These are phyloP conservation scores for Globisporangium lucens DNA, from an alignment of 352 stramenopile species.

Conservation along the genomic window DNA sequence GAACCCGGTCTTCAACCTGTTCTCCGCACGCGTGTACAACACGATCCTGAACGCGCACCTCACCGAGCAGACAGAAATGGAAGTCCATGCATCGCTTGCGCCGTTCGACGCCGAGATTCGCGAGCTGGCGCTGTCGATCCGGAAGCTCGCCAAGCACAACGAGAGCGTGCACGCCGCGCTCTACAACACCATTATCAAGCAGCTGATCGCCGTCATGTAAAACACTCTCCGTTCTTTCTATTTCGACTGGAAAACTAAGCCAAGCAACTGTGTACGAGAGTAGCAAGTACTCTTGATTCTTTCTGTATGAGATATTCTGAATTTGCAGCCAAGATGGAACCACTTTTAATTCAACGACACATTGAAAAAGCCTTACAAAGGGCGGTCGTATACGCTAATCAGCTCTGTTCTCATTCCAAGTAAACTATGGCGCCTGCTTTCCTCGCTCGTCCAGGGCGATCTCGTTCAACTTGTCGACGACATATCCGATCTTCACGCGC, in stretches of 20 bases:
- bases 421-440: background rate
- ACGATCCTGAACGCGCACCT: constrained; percentile 30
- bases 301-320: background rate
- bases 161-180: constrained; percentile 54
- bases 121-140: constrained; percentile 27
- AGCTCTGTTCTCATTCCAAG: background rate
- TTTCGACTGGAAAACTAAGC: background rate
- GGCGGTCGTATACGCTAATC: background rate
- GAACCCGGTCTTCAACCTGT: constrained; percentile 63
- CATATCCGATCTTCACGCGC: background rate
- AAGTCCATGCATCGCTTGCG: constrained; percentile 49
- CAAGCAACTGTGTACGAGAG: background rate
- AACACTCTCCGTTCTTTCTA: background rate
- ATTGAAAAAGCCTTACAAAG: background rate
- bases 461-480: background rate
- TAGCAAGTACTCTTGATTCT: background rate
- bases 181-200: constrained; percentile 65
- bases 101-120: constrained; percentile 46
- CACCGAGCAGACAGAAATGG: constrained; percentile 13
- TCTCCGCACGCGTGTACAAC: constrained; percentile 35
- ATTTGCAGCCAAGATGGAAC: background rate
- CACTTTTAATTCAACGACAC: background rate
- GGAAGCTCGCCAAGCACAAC: constrained; percentile 63
- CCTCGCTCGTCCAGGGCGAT: background rate
- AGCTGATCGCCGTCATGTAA: constrained; percentile 29